Conservation (phyloP, 768 basidiomycete species). For the Cystobasidium tubakii region DNA sequence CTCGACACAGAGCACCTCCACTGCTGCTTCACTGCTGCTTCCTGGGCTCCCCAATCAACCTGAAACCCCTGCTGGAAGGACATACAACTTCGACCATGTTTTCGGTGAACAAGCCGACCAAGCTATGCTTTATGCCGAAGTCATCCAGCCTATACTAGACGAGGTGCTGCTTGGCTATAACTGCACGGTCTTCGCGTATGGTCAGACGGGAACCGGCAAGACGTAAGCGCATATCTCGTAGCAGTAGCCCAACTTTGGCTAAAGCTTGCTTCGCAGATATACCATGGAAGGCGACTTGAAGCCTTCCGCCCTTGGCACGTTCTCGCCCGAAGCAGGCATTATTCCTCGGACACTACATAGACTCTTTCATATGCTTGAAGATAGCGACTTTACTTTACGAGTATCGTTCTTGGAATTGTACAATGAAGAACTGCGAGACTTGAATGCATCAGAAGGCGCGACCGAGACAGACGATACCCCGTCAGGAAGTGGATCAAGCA, state of each 20-base stretch:
- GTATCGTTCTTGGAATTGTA: slow-evolving; percentile 92
- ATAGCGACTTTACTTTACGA: slow-evolving; percentile 81
- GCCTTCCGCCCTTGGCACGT: slow-evolving; percentile 71
- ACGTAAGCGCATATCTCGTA: slow-evolving; percentile 60
- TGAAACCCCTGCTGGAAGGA: slow-evolving; percentile 49
- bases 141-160: slow-evolving; percentile 83
- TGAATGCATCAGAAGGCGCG: slow-evolving; percentile 55
- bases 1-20: slow-evolving; percentile 64
- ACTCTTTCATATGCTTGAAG: slow-evolving; percentile 80
- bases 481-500: background rate
- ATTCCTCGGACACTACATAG: slow-evolving; percentile 88
- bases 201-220: slow-evolving; percentile 97
- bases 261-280: slow-evolving; percentile 53
- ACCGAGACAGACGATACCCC: slow-evolving; percentile 52
- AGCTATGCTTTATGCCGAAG: slow-evolving; percentile 84
- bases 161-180: slow-evolving; percentile 96
- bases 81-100: slow-evolving; percentile 89
- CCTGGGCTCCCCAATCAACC: background rate
- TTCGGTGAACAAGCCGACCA: slow-evolving; percentile 98
- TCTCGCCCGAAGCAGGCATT: slow-evolving; percentile 85
- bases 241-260: background rate
- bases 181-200: slow-evolving; percentile 85
- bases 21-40: slow-evolving; percentile 10
- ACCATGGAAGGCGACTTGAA: slow-evolving; percentile 96
- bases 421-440: slow-evolving; percentile 95